Base-by-base conservation (phyloP, 1,139 yeast genomes). In the Hanseniaspora gamundiae region DNA sequence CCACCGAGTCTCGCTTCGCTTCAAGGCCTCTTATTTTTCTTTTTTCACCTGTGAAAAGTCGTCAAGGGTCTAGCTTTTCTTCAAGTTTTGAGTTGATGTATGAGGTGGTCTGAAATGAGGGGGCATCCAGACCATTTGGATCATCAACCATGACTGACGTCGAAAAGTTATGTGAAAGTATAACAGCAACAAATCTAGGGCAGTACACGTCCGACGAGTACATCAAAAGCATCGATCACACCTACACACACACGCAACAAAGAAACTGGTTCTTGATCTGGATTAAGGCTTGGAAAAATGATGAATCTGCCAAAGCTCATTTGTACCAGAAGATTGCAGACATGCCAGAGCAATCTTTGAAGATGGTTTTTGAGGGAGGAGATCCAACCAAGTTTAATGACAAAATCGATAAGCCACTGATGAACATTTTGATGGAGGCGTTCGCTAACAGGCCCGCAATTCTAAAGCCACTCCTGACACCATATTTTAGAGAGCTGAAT, bases 191-290 rank as follows among this genome's bases (percentile, higher is more conserved):
- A 24, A 24, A 24, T 24, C 9, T 24, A 9, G 9, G 9, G 6
- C 8, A 24, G 6, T 24, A 7, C 9, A 24, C 26, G 6, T 7
- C 26, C 6, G 31, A 6, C 6, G 44, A 43, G 20, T 44, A 44
- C 19, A 41, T 35, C 6, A 22, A 38, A 29, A 43, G 33, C 20
- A 28, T 46, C 19, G 35, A 44, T 28, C 26, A 29, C 20, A 24
- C 45, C 35, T 36, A 35, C 11, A 44, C 22, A 10, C 9, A 13
- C 11, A 4, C 36, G 5, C 4, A n/a, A 9, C 6, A 4, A 7
- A 9, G 9, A 3, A 19, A 33, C 3, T 33, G 36, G 36, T 17
- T 10, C 6, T 11, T 11, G 6, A 8, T 17, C 6, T 33, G 36
- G 36, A 17, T 33, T 17, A 16, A 9, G 9, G 20, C 36, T 17